Base-by-base conservation (phyloP, 1,139 yeast species). In the Magnusiomyces sp. region DNA sequence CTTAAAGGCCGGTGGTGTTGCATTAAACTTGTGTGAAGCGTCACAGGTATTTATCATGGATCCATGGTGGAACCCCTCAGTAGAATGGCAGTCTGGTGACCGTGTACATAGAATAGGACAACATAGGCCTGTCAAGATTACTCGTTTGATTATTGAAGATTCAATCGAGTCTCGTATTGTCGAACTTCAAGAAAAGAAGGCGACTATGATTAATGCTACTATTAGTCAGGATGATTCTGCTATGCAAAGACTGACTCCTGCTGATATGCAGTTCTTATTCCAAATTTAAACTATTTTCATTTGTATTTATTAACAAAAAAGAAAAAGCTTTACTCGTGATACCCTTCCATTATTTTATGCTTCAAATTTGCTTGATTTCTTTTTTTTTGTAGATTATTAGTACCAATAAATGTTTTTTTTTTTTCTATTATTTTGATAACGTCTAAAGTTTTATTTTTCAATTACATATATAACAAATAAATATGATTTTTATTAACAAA, bases 41-140 rank as follows among this genome's bases (percentile, higher is more conserved):
- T 88, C 95, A 0, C 97, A 90, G 59, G 97, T 92, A 40, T 92
- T 92, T 59, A 74, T 92, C 47, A 74, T 92, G 73, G 98, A 92
- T 61, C 97, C 97, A 29, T 92, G 98, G 97, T 92, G 97, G 97
- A 92, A 92, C 63, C 97, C 97, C 0, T 84, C 95, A 59, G 95
- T 89, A 3, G 97, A 92, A 67, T 92, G 97, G 90, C 98, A 92
- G 66, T 85, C 95, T 46, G 95, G 95, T 71, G 99, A 94, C 67
- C 80, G 99, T 68, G 97, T 92, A 20, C 98, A 92, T 68, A 80
- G 98, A 70, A 92, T 92, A 56, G 97, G 97, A 4, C 99, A 92
- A 65, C 86, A 79, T 60, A 71, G 98, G 55, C 98, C 98, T 0
- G 95, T 92, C n/a, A 77, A 86, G 56, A 89, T 92, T 59, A 88